phyloP scores from a whole-genome alignment of 257 asterid genomes.

The Solanum sejunctum region DNA sequence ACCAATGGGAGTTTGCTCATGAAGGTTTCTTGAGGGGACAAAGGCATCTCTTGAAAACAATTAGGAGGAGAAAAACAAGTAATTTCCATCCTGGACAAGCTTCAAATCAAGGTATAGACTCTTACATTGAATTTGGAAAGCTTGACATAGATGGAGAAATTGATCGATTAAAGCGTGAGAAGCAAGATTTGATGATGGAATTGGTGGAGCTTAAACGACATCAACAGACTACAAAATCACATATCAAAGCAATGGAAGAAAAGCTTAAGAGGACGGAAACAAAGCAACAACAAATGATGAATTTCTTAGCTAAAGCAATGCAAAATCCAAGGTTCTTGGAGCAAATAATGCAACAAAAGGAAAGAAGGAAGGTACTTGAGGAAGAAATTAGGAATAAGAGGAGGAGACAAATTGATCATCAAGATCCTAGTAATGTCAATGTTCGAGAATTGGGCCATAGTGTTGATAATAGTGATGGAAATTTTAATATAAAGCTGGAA shows the following conservation, averaged over 20 bases:
- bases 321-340: slow-evolving; percentile 14
- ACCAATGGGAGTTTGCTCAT: slow-evolving; percentile 45
- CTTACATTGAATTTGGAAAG: slow-evolving; percentile 28
- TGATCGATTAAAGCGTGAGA: slow-evolving; percentile 26
- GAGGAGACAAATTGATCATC: slow-evolving; percentile 21
- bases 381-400: slow-evolving; percentile 21
- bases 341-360: slow-evolving; percentile 19
- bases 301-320: slow-evolving; percentile 28
- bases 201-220: slow-evolving; percentile 32
- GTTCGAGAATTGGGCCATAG: not conserved
- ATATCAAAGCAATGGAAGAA: slow-evolving; percentile 21
- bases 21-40: slow-evolving; percentile 38
- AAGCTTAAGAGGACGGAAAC: slow-evolving; percentile 24
- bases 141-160: slow-evolving; percentile 22
- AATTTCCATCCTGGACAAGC: not conserved
- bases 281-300: slow-evolving; percentile 30
- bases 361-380: slow-evolving; percentile 22
- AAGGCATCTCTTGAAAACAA: slow-evolving; percentile 20
- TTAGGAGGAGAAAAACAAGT: slow-evolving; percentile 27
- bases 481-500: slow-evolving; percentile 5
- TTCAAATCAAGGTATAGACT: slow-evolving; percentile 6
- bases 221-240: slow-evolving; percentile 17
- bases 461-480: not conserved
- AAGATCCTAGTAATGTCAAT: not conserved
- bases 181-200: slow-evolving; percentile 18